Percentiles rank a stretch among this genome's conserved stretches.
phyloP scores from a whole-genome alignment of 768 basidiomycete species.

The Hericium coralloides region DNA sequence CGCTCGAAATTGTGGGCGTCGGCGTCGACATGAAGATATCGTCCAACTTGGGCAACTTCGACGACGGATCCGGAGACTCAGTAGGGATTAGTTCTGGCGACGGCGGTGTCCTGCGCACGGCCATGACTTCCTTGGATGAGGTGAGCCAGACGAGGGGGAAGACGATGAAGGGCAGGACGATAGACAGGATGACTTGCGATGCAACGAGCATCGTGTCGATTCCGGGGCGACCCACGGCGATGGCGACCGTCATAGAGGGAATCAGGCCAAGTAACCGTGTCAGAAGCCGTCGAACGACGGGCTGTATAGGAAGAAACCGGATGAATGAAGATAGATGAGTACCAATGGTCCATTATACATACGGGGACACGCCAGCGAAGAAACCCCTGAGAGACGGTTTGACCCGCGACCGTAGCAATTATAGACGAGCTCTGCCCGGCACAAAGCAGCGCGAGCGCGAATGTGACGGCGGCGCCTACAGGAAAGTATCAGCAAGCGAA shows the following conservation, averaged over 20 bases:
- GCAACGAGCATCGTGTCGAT: slow-evolving; percentile 75
- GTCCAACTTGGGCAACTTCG: no score
- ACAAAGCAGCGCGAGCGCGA: slow-evolving; percentile 43
- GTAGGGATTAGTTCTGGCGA: no score
- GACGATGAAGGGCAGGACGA: slow-evolving; percentile 81
- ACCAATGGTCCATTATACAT: neutral
- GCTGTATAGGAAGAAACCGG: slow-evolving; percentile 32
- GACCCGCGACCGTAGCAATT: slow-evolving; percentile 84
- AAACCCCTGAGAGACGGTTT: slow-evolving; percentile 87
- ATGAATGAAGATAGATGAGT: no score
- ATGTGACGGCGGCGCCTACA: slow-evolving; percentile 73
- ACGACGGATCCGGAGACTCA: no score
- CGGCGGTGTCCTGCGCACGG: slow-evolving; percentile 24
- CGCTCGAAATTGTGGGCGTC: no score
- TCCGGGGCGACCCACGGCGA: slow-evolving; percentile 58
- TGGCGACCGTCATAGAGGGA: slow-evolving; percentile 74
- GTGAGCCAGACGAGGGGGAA: slow-evolving; percentile 75
- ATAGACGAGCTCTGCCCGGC: slow-evolving; percentile 87
- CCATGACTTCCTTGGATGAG: slow-evolving; percentile 59
- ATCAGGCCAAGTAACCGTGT: slow-evolving; percentile 79
- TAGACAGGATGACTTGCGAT: slow-evolving; percentile 76
- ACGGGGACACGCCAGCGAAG: slow-evolving; percentile 80
- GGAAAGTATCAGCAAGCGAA: neutral
- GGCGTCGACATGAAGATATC: no score
- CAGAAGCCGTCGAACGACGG: slow-evolving; percentile 66